Base-by-base conservation (phyloP, 768 basidiomycete genomes). In the Erythrobasidium yunnanense region DNA sequence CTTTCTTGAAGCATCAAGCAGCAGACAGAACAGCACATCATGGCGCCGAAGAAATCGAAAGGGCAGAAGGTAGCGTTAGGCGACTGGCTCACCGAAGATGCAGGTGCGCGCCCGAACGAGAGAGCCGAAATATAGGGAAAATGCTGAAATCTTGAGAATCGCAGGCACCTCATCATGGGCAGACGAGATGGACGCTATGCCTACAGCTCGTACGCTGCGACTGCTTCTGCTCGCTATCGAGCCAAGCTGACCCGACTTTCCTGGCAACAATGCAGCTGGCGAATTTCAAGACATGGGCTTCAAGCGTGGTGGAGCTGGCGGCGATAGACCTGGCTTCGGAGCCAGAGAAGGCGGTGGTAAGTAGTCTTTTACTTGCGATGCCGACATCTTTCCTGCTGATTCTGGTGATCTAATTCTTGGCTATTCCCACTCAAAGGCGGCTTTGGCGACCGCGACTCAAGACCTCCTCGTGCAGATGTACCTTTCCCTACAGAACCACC, bases 401-500 rank as follows among this genome's bases (percentile, higher is more conserved):
- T 42, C 20, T 13, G 23, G 11, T 15, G 22, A 7, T 25, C 15
- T 7, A 5, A 11, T 13, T 13, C 8, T 6, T 65, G 62, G 18
- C 25, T 17, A 15, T 1, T 49, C 63, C 60, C 65, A 35, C 51
- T 63, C 45, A 29, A 62, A 18, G 11, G 15, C 38, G 23, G n/a
- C 55, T 20, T 45, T 42, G 33, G 47, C 22, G 34, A 52, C 45
- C 57, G 51, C 66, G 67, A 69, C 55, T 68, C 69, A 51, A 54
- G 69, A 29, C 81, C 86, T 69, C 81, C 83, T 50, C 83, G 90
- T 65, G 91, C 93, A 74, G 92, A 97, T 75, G 79, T 97, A 20
- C 91, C 93, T n/a, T 77, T 97, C n/a, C 95, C 95, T 15, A 87
- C 88, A 49, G 83, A 83, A 62, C 89, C 95, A 13, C 95, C 95